A percentile compares a stretch with the other conserved stretches of the same genome.
These are phyloP conservation scores for Cordyceps tenuipes DNA, from an alignment of 2,329 filamentous ascomycete species.

Conservation along the genomic window DNA sequence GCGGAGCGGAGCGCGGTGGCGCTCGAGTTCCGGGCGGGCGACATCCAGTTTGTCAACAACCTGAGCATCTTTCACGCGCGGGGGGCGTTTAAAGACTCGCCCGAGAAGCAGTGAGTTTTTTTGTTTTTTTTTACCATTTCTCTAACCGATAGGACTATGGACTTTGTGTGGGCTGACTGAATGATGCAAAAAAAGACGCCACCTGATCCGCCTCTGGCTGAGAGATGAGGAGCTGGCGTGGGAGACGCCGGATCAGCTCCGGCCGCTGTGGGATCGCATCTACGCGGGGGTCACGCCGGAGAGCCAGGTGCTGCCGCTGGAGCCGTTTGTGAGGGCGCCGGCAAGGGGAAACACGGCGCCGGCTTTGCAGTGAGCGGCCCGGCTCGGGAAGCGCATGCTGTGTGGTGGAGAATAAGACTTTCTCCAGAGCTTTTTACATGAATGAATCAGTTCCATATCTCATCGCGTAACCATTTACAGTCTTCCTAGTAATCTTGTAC, in stretches of 20 bases:
- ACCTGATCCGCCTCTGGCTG: slow-evolving; percentile 42
- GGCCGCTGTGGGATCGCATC: slow-evolving; percentile 41
- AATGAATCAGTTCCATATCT: too few species aligned
- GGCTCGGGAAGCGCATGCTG: too few species aligned
- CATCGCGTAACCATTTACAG: background rate
- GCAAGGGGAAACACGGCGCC: background rate
- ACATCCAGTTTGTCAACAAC: slow-evolving; percentile 49
- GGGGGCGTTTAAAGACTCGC: slow-evolving; percentile 38
- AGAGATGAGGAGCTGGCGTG: slow-evolving; percentile 41
- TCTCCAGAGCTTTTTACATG: too few species aligned
- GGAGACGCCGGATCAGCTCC: slow-evolving; percentile 37
- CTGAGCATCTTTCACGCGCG: slow-evolving; percentile 45
- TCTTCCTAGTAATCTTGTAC: slow-evolving; percentile 1
- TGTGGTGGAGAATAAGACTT: too few species aligned
- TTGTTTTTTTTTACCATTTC: too few species aligned
- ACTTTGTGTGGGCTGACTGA: too few species aligned
- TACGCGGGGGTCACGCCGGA: slow-evolving; percentile 45
- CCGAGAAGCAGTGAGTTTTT: slow-evolving; percentile 33
- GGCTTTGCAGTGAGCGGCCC: background rate
- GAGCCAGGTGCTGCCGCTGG: slow-evolving; percentile 46
- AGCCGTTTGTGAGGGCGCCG: slow-evolving; percentile 28
- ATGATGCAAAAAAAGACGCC: slow-evolving; percentile 26
- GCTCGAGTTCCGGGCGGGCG: slow-evolving; percentile 40
- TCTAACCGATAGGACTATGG: too few species aligned
- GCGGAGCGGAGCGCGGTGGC: slow-evolving; percentile 37